Percentiles rank a stretch among this genome's conserved stretches.
These are phyloP conservation scores for Sporisorium exsertum DNA, from an alignment of 1,284 basidiomycete genomes.

Conservation along the genomic window DNA sequence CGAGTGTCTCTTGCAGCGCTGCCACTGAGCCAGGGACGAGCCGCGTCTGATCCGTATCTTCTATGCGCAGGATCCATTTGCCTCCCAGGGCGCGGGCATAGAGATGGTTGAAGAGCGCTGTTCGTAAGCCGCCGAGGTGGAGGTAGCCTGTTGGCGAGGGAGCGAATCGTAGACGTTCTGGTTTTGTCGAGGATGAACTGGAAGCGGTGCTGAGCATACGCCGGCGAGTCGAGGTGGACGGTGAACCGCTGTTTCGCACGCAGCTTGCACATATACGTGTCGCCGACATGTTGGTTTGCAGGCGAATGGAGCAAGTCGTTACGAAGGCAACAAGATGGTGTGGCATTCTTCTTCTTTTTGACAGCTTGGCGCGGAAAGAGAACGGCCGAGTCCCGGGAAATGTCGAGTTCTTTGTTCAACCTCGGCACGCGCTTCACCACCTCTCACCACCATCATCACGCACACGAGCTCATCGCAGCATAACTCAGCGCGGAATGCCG, in stretches of 20 bases:
- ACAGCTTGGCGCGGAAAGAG: background rate
- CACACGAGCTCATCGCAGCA: background rate
- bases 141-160: slow-evolving; percentile 95
- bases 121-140: slow-evolving; percentile 94
- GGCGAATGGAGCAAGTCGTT: background rate
- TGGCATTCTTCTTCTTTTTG: background rate
- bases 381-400: background rate
- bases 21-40: slow-evolving; percentile 85
- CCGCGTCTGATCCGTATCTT: slow-evolving; percentile 83
- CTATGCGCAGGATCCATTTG: slow-evolving; percentile 89
- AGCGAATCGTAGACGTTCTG: slow-evolving; percentile 81
- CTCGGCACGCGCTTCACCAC: too few relatives aligned
- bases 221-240: background rate
- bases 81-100: slow-evolving; percentile 84
- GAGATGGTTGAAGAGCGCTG: slow-evolving; percentile 92
- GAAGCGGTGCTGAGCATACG: slow-evolving; percentile 3
- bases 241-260: background rate
- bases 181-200: background rate
- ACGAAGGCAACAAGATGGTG: background rate
- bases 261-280: slow-evolving; percentile 1
- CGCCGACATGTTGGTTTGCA: slow-evolving; percentile 3
- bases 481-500: too few relatives aligned
- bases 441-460: background rate
- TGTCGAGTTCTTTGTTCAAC: background rate
- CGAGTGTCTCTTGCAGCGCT: slow-evolving; percentile 79